These are phyloP conservation scores for Botryotinia calthae DNA, from an alignment of 2,329 filamentous ascomycete genomes.

Conservation along the genomic window DNA sequence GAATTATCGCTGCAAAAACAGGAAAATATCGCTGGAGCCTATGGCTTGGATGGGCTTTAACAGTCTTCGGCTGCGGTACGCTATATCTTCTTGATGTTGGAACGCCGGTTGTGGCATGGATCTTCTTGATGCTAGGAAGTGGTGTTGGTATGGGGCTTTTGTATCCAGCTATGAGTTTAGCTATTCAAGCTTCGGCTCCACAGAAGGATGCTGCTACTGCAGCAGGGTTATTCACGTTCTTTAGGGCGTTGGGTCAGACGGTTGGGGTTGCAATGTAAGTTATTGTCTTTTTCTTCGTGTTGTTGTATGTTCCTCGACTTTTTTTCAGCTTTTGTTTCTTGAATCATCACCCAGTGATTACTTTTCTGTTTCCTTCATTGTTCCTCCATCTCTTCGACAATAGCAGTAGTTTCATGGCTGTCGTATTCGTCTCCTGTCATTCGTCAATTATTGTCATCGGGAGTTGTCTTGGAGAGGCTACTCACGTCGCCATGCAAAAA, in stretches of 20 bases:
- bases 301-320: not conserved
- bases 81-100: slow-evolving; percentile 48
- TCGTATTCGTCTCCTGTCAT: not conserved
- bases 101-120: slow-evolving; percentile 52
- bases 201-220: slow-evolving; percentile 57
- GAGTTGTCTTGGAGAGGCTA: not conserved
- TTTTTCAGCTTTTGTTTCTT: not conserved
- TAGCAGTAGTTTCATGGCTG: not conserved
- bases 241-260: slow-evolving; percentile 54
- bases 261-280: slow-evolving; percentile 42
- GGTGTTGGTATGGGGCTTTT: slow-evolving; percentile 56
- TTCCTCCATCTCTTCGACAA: fast-evolving
- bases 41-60: slow-evolving; percentile 58
- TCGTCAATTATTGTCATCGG: not conserved
- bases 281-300: not conserved
- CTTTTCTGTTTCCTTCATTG: not conserved
- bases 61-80: slow-evolving; percentile 55
- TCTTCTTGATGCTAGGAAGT: slow-evolving; percentile 58
- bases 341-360: no score
- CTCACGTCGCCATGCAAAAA: no score
- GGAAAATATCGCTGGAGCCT: slow-evolving; percentile 51
- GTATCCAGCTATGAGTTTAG: slow-evolving; percentile 58
- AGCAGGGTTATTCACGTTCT: slow-evolving; percentile 63
- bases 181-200: slow-evolving; percentile 59
- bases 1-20: slow-evolving; percentile 52